A percentile compares a stretch with the other conserved stretches of the same genome.
phyloP scores from a whole-genome alignment of 306 rosid species.

The Calophaca sinica region DNA sequence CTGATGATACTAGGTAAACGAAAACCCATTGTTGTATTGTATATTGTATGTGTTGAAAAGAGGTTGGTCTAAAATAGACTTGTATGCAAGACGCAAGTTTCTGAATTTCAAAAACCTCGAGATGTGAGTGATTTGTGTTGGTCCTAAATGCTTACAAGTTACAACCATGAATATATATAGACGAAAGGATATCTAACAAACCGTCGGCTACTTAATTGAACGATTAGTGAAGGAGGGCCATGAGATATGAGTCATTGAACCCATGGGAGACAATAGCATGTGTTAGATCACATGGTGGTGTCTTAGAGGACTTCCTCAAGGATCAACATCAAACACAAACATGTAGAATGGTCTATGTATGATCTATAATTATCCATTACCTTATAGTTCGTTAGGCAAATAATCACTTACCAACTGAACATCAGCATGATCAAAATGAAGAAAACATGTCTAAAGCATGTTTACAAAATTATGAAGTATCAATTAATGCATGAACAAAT shows the following conservation, averaged over 20 bases:
- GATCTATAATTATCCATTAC: not conserved
- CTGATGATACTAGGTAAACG: constrained; percentile 18
- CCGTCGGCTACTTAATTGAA: not conserved
- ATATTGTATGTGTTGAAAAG: not conserved
- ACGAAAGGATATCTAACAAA: constrained; percentile 27
- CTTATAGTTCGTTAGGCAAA: not conserved
- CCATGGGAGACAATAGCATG: constrained; percentile 40
- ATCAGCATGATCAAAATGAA: constrained; percentile 17
- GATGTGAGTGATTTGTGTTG: constrained; percentile 37
- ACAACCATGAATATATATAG: constrained; percentile 43
- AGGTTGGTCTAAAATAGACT: not conserved
- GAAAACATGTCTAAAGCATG: constrained; percentile 39
- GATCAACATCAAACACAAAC: constrained; percentile 3
- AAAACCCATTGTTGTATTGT: constrained; percentile 35
- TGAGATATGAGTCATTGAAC: not conserved
- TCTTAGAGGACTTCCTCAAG: constrained; percentile 16
- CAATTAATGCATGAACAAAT: constrained; percentile 9
- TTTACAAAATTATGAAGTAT: too few species aligned
- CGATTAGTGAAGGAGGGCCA: not conserved
- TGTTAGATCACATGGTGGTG: constrained; percentile 49
- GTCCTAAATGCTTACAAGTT: constrained; percentile 17
- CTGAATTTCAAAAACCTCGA: constrained; percentile 16
- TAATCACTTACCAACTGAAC: not conserved
- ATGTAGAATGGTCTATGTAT: not conserved
- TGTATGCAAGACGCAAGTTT: not conserved